Percentiles rank a stretch among this genome's conserved stretches.
These are phyloP conservation scores for Echium plantagineum DNA, from an alignment of 257 asterid genomes.

Conservation along the genomic window DNA sequence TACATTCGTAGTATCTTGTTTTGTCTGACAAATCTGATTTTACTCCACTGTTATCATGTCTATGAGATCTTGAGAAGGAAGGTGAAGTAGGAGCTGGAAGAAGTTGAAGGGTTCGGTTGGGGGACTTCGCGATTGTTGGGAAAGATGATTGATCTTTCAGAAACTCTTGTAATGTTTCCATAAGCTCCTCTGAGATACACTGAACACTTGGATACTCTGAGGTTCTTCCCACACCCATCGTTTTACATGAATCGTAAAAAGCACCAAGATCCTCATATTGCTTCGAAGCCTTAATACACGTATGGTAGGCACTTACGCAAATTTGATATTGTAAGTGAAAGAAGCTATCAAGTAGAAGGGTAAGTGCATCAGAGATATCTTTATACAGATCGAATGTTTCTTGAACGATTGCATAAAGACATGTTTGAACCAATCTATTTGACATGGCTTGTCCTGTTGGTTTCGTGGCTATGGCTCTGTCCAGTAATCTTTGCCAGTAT, in stretches of 20 bases:
- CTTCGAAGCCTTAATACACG: slow-evolving; percentile 56
- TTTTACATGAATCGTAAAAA: slow-evolving; percentile 46
- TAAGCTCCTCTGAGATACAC: slow-evolving; percentile 45
- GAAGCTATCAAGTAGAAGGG: slow-evolving; percentile 55
- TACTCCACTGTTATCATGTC: slow-evolving; percentile 27
- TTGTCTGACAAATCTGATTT: slow-evolving; percentile 37
- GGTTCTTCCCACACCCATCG: slow-evolving; percentile 51
- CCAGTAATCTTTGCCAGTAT: slow-evolving; percentile 65
- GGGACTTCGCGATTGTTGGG: slow-evolving; percentile 22
- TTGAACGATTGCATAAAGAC: slow-evolving; percentile 60
- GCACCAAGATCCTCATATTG: slow-evolving; percentile 58
- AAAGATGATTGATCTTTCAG: slow-evolving; percentile 75
- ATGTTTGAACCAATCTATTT: slow-evolving; percentile 40
- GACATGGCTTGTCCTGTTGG: slow-evolving; percentile 59
- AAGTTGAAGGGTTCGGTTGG: slow-evolving; percentile 11
- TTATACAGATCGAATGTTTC: slow-evolving; percentile 69
- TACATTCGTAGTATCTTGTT: slow-evolving; percentile 25
- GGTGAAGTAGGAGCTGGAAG: slow-evolving; percentile 10
- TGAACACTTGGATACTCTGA: slow-evolving; percentile 67
- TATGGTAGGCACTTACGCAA: slow-evolving; percentile 56
- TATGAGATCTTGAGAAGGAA: slow-evolving; percentile 7
- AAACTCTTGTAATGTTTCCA: slow-evolving; percentile 60
- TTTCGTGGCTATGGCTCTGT: slow-evolving; percentile 61
- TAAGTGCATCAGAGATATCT: slow-evolving; percentile 64
- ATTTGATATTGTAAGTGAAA: slow-evolving; percentile 56